These are phyloP conservation scores for Fusarium nodosum DNA, from an alignment of 2,329 filamentous ascomycete genomes.

Conservation along the genomic window DNA sequence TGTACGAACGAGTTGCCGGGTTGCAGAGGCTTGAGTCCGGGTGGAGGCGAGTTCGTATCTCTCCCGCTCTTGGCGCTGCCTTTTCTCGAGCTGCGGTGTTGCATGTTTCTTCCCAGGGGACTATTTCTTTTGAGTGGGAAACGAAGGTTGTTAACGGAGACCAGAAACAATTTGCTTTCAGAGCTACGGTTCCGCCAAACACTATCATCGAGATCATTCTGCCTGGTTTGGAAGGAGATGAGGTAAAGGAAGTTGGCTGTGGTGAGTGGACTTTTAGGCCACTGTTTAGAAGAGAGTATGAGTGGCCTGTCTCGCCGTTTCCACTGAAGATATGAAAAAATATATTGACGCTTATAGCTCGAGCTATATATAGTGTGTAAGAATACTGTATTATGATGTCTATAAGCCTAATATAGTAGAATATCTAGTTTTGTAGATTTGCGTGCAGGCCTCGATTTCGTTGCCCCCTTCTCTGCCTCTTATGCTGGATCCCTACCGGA, in stretches of 20 bases:
- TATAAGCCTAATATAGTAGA: too few species aligned
- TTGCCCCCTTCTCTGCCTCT: too few species aligned
- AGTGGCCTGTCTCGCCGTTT: slow-evolving; percentile 11
- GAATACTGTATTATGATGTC: too few species aligned
- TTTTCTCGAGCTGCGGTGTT: slow-evolving; percentile 18
- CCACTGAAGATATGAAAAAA: not conserved
- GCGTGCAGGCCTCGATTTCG: too few species aligned
- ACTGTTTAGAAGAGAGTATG: not conserved
- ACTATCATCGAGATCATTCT: not conserved
- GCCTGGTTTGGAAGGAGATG: not conserved
- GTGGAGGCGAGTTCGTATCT: slow-evolving; percentile 27
- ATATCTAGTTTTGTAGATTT: too few species aligned
- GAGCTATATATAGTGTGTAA: too few species aligned
- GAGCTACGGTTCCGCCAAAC: not conserved
- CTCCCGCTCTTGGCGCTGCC: slow-evolving; percentile 5
- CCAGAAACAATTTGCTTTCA: not conserved
- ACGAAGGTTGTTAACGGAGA: not conserved
- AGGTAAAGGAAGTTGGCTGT: not conserved
- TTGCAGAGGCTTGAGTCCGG: slow-evolving; percentile 33
- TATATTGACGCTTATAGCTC: too few species aligned
- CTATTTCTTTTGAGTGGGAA: not conserved
- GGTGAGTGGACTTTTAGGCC: slow-evolving; percentile 20
- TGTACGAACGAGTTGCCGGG: slow-evolving; percentile 49
- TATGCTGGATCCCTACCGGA: too few species aligned
- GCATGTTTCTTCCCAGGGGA: slow-evolving; percentile 23